Evolutionary conservation across 805 yeast species (phyloP).

Genomic region (Wickerhamomyces ciferrii): DNA sequence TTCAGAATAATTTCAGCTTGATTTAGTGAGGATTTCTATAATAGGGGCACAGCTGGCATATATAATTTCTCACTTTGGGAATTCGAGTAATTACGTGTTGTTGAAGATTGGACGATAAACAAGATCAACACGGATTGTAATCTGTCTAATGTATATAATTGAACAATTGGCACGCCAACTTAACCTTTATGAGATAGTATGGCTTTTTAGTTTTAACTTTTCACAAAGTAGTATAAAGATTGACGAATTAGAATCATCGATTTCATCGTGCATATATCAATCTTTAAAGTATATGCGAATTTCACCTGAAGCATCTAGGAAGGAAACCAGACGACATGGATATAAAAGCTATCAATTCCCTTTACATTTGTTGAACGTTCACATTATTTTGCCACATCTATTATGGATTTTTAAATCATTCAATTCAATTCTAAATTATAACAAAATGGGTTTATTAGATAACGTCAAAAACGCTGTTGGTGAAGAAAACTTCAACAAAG

Average conservation of each 20-base stretch:
- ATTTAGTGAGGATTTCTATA: no score
- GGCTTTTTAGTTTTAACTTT: no score
- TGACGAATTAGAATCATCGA: neutral
- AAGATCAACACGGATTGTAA: no score
- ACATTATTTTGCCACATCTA: neutral
- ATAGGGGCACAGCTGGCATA: no score
- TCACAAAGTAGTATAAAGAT: neutral
- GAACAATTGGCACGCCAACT: no score
- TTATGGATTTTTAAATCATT: neutral
- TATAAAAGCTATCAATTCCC: neutral
- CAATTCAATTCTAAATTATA: neutral
- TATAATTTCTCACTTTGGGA: no score
- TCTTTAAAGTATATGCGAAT: neutral
- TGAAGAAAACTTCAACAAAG: constrained; percentile 12
- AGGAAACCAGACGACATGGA: neutral
- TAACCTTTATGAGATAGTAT: no score
- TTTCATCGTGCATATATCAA: neutral
- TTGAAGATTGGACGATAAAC: no score
- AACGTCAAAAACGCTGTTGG: constrained; percentile 12
- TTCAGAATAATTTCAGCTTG: no score
- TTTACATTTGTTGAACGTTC: neutral
- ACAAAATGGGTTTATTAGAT: constrained; percentile 18
- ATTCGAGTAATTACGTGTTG: no score
- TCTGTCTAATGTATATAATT: no score
- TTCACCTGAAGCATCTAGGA: neutral